Conservation (phyloP, 2,329 filamentous ascomycete species). For the Teratosphaeriaceae sp. region DNA sequence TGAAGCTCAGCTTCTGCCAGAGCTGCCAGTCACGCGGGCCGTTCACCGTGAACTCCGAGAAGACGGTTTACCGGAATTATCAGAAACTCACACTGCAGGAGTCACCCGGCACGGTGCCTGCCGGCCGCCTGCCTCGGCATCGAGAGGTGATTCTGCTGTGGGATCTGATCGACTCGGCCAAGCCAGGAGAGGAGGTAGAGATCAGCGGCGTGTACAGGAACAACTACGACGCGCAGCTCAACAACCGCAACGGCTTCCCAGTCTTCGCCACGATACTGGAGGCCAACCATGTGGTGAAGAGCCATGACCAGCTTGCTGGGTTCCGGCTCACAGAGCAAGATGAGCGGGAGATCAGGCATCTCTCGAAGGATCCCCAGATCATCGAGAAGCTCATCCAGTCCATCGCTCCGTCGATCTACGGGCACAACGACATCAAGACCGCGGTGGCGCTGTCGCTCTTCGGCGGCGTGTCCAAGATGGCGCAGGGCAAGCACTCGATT, state of each 20-base stretch:
- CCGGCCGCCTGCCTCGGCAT: slow-evolving; percentile 86
- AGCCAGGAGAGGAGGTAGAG: slow-evolving; percentile 96
- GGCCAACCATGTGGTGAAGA: slow-evolving; percentile 94
- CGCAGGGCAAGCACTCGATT: slow-evolving; percentile 82
- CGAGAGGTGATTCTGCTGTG: slow-evolving; percentile 93
- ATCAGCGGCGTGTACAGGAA: slow-evolving; percentile 96
- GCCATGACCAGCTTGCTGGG: slow-evolving; percentile 93
- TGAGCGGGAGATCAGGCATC: slow-evolving; percentile 77
- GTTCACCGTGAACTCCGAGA: slow-evolving; percentile 92
- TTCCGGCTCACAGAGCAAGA: slow-evolving; percentile 95
- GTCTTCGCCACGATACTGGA: slow-evolving; percentile 97
- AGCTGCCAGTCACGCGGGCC: slow-evolving; percentile 93
- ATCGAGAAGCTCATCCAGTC: slow-evolving; percentile 89
- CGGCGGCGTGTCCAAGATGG: slow-evolving; percentile 85
- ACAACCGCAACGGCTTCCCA: slow-evolving; percentile 97
- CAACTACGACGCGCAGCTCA: slow-evolving; percentile 95
- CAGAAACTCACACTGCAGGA: slow-evolving; percentile 97
- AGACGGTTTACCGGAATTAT: slow-evolving; percentile 97
- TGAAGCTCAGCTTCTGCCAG: slow-evolving; percentile 94
- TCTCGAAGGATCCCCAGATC: slow-evolving; percentile 86
- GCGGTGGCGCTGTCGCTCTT: slow-evolving; percentile 91
- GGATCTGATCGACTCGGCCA: slow-evolving; percentile 93
- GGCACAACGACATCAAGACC: slow-evolving; percentile 94
- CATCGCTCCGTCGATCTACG: slow-evolving; percentile 95
- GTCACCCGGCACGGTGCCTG: slow-evolving; percentile 92